These are phyloP conservation scores for Apiospora arundinis DNA, from an alignment of 2,329 filamentous ascomycete genomes.

Conservation along the genomic window DNA sequence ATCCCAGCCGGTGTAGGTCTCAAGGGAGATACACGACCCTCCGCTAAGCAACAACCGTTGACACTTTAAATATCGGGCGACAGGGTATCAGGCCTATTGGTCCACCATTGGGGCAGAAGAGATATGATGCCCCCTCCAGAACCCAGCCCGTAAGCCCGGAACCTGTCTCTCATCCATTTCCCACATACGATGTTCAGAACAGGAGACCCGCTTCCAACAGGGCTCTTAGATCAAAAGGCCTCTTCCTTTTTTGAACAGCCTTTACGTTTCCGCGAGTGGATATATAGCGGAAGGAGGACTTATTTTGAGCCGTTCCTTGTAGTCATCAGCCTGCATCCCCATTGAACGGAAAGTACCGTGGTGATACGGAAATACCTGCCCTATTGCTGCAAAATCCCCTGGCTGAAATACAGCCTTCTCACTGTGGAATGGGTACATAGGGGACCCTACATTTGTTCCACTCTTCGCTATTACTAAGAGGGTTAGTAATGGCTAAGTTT, in stretches of 20 bases:
- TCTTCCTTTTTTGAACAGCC: not conserved
- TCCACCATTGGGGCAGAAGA: not conserved
- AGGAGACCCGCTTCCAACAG: not conserved
- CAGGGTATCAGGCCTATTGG: not conserved
- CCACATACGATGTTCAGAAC: not conserved
- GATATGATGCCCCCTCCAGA: slow-evolving; percentile 7
- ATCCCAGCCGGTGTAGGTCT: not conserved
- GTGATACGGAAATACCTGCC: not conserved
- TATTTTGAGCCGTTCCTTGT: not conserved
- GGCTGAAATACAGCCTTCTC: not conserved
- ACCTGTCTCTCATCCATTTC: not conserved
- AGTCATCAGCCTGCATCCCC: not conserved
- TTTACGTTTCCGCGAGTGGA: not conserved
- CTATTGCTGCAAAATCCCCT: not conserved
- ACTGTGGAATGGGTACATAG: not conserved
- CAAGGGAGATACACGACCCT: not conserved
- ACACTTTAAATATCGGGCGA: not conserved
- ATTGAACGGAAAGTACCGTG: not conserved
- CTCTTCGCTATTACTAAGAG: not conserved
- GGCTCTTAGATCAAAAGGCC: not conserved
- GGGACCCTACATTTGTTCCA: not conserved
- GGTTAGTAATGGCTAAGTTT: not conserved
- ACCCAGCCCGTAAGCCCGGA: not conserved
- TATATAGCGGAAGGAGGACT: not conserved
- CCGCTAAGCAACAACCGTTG: not conserved